A percentile compares a stretch with the other conserved stretches of the same genome.
These are phyloP conservation scores for Penicillium sp. DNA, from an alignment of 2,329 filamentous ascomycete species.

Conservation along the genomic window DNA sequence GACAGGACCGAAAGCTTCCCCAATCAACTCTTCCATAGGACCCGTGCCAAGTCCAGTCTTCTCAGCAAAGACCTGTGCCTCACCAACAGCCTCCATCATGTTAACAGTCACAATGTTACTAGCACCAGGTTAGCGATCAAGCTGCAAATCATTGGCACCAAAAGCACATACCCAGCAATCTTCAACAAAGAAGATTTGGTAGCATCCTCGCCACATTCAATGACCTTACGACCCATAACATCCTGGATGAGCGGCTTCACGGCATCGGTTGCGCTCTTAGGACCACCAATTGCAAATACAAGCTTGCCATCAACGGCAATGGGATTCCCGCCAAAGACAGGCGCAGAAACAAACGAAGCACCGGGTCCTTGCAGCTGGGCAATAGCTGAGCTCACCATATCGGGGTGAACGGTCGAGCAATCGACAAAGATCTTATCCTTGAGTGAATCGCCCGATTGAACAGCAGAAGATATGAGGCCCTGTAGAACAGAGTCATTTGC, in stretches of 20 bases:
- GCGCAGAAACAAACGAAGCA: slow-evolving; percentile 41
- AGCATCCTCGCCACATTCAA: slow-evolving; percentile 47
- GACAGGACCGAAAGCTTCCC: slow-evolving; percentile 45
- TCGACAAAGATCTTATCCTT: slow-evolving; percentile 80
- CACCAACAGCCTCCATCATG: slow-evolving; percentile 48
- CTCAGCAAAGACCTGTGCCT: slow-evolving; percentile 50
- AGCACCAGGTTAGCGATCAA: neutral
- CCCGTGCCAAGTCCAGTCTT: slow-evolving; percentile 45
- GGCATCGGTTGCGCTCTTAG: slow-evolving; percentile 30
- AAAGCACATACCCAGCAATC: slow-evolving; percentile 40
- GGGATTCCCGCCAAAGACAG: slow-evolving; percentile 47
- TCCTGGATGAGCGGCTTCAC: slow-evolving; percentile 45
- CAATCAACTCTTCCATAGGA: slow-evolving; percentile 45
- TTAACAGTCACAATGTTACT: slow-evolving; percentile 46
- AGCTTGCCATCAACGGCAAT: slow-evolving; percentile 48
- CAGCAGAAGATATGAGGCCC: slow-evolving; percentile 27
- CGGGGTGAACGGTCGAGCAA: slow-evolving; percentile 81
- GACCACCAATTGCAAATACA: slow-evolving; percentile 47
- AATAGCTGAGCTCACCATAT: slow-evolving; percentile 52
- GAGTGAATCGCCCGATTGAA: slow-evolving; percentile 37
- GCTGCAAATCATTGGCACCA: neutral
- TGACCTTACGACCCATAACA: slow-evolving; percentile 45
- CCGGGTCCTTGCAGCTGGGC: slow-evolving; percentile 34
- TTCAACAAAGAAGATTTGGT: slow-evolving; percentile 45
- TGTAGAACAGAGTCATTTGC: slow-evolving; percentile 44